Conservation (phyloP, 495 filamentous ascomycete genomes). For the Penicillium manginii region DNA sequence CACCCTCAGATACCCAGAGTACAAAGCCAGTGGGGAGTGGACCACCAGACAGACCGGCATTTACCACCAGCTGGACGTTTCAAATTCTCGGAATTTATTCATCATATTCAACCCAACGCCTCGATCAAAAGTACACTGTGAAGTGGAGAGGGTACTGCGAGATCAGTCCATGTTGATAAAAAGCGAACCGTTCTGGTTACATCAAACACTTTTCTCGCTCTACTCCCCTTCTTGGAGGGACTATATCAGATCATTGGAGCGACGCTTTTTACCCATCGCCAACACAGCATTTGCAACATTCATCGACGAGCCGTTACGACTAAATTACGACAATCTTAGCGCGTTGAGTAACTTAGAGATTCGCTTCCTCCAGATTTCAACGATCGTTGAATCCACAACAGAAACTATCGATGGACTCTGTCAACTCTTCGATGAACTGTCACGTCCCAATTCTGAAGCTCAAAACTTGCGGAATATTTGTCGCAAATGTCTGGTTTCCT, state of each 20-base stretch:
- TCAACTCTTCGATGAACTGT: neutral
- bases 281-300: constrained; percentile 6
- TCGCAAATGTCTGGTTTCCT: constrained; percentile 24
- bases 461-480: constrained; percentile 4
- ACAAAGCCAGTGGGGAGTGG: constrained; percentile 40
- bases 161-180: neutral
- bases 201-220: constrained; percentile 38
- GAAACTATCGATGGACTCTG: constrained; percentile 32
- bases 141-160: constrained; percentile 29
- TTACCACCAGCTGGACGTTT: constrained; percentile 40
- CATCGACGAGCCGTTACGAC: constrained; percentile 12
- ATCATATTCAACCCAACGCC: constrained; percentile 41
- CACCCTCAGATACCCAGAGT: constrained; percentile 45
- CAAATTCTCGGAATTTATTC: constrained; percentile 32
- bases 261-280: constrained; percentile 36
- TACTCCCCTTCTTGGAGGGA: constrained; percentile 45
- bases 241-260: constrained; percentile 40
- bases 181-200: constrained; percentile 32
- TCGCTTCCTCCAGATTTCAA: constrained; percentile 10
- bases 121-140: constrained; percentile 21
- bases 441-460: neutral
- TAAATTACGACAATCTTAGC: constrained; percentile 5
- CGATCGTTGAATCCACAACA: constrained; percentile 23
- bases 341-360: constrained; percentile 8
- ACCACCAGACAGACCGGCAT: constrained; percentile 47